Evolutionary conservation across 306 rosid genomes (phyloP).

Genomic region (Prunus campanulata): DNA sequence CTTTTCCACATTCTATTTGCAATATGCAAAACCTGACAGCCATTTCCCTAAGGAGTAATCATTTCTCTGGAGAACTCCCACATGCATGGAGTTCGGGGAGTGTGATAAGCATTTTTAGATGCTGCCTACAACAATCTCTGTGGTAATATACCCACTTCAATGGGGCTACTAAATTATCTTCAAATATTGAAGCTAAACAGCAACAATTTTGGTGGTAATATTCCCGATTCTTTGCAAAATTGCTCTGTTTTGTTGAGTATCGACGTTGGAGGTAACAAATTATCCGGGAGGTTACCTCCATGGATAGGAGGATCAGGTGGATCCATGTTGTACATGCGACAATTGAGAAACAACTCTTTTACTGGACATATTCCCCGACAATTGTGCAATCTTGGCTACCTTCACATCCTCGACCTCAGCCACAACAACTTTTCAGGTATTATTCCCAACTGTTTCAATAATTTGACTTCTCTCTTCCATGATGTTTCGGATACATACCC

Average conservation of each 20-base stretch:
- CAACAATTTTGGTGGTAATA: background rate
- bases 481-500: too few relatives aligned
- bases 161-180: background rate
- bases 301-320: constrained; percentile 7
- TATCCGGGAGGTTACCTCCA: background rate
- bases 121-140: background rate
- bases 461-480: too few relatives aligned
- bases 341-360: too few relatives aligned
- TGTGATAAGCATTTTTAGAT: background rate
- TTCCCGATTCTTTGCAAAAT: background rate
- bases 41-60: background rate
- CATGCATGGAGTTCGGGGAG: background rate
- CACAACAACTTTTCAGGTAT: too few relatives aligned
- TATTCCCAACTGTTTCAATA: too few relatives aligned
- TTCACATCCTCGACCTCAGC: too few relatives aligned
- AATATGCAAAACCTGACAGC: background rate
- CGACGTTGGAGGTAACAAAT: constrained; percentile 3
- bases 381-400: too few relatives aligned
- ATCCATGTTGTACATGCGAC: background rate
- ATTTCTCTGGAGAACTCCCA: background rate
- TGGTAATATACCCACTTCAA: background rate
- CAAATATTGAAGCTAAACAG: background rate
- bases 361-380: too few relatives aligned
- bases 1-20: background rate
- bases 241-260: background rate